phyloP scores from a whole-genome alignment of 495 filamentous ascomycete species.

The Lasiosphaeris hirsuta region DNA sequence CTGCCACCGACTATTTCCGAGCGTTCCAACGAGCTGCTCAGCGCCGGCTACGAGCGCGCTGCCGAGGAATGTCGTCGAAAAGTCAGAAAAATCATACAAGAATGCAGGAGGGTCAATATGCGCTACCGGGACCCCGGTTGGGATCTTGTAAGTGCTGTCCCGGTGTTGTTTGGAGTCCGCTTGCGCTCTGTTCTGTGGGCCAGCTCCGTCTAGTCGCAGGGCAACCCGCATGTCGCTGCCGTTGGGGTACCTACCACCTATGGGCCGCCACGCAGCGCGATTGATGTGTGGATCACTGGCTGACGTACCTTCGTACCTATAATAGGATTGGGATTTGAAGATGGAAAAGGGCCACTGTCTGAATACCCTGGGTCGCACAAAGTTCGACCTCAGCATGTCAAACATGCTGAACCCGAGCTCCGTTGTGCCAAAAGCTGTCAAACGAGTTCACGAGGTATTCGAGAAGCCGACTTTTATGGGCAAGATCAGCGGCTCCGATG shows the following conservation, averaged over 20 bases:
- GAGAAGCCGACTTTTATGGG: conserved; percentile 81
- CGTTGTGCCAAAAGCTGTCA: conserved; percentile 59
- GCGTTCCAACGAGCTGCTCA: conserved; percentile 46
- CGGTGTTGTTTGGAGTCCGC: conserved; percentile 6
- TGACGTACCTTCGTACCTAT: neutral
- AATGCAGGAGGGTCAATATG: conserved; percentile 81
- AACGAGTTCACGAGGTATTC: conserved; percentile 80
- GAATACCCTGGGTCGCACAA: conserved; percentile 43
- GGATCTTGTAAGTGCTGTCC: conserved; percentile 60
- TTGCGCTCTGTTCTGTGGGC: neutral
- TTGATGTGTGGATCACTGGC: too few relatives aligned
- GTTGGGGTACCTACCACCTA: neutral
- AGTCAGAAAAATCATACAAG: conserved; percentile 81
- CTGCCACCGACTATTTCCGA: conserved; percentile 42
- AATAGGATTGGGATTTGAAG: conserved; percentile 51
- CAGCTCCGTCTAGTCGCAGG: neutral
- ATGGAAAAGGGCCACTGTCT: conserved; percentile 46
- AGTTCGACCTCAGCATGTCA: conserved; percentile 40
- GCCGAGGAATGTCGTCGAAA: conserved; percentile 67
- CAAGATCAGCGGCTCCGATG: conserved; percentile 71
- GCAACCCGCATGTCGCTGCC: conserved; percentile 14
- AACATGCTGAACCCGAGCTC: conserved; percentile 38
- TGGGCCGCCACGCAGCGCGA: too few relatives aligned
- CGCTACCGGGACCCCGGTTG: conserved; percentile 89
- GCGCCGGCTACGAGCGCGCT: conserved; percentile 71